Conservation (phyloP, 1,139 yeast species). For the Debaryomycetaceae sp. region DNA sequence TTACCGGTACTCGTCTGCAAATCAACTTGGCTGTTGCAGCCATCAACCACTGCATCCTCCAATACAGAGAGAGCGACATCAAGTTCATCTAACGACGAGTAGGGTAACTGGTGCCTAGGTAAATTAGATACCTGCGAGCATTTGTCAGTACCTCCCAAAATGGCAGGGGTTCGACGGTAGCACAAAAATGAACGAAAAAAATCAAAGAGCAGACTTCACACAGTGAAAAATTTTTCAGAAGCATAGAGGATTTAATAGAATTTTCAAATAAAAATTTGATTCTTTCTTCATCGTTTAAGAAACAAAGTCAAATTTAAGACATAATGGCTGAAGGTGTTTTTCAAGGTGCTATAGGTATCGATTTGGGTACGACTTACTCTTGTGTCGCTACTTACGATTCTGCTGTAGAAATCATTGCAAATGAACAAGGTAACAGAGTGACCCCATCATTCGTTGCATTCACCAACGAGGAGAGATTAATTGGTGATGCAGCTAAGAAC, state of each 20-base stretch:
- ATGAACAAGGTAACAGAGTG: slow-evolving; percentile 99
- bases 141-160: slow-evolving; percentile 2
- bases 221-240: slow-evolving; percentile 6
- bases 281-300: slow-evolving; percentile 14
- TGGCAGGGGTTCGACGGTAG: background rate
- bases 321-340: slow-evolving; percentile 98
- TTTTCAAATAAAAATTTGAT: slow-evolving; percentile 5
- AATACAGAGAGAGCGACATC: slow-evolving; percentile 4
- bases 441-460: slow-evolving; percentile 98
- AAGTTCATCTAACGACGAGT: slow-evolving; percentile 3
- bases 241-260: slow-evolving; percentile 1
- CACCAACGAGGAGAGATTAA: slow-evolving; percentile 95
- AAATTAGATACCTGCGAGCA: slow-evolving; percentile 1
- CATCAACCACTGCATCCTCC: slow-evolving; percentile 9
- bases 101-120: slow-evolving; percentile 1
- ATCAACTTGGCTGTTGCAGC: slow-evolving; percentile 14
- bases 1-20: slow-evolving; percentile 14
- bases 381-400: slow-evolving; percentile 96
- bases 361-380: slow-evolving; percentile 98
- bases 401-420: slow-evolving; percentile 91
- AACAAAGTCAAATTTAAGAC: slow-evolving; percentile 7
- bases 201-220: slow-evolving; percentile 1
- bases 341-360: slow-evolving; percentile 99
- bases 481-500: slow-evolving; percentile 99
- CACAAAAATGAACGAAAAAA: background rate